phyloP scores from a whole-genome alignment of 768 basidiomycete genomes.

The Galerina sulciceps region DNA sequence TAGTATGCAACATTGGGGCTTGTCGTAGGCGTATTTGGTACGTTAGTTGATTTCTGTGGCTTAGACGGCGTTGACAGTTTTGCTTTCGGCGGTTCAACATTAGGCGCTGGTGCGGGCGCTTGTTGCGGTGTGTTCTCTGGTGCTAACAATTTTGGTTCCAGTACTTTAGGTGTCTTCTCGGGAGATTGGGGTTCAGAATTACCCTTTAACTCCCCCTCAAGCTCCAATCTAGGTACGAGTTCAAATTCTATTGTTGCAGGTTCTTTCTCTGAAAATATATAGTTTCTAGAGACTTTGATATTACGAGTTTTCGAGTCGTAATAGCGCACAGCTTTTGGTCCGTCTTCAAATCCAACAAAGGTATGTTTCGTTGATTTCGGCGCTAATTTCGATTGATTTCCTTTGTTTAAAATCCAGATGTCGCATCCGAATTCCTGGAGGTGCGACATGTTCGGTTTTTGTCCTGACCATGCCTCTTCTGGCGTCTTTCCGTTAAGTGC shows the following conservation, averaged over 20 bases:
- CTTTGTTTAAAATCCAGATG: slow-evolving; percentile 9
- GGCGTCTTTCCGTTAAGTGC: slow-evolving; percentile 25
- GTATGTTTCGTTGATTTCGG: slow-evolving; percentile 16
- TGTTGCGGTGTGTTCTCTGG: no score
- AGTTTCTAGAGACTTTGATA: slow-evolving; percentile 27
- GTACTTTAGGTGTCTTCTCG: no score
- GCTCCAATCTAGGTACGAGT: background rate
- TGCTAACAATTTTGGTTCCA: no score
- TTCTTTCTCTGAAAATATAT: slow-evolving; percentile 13
- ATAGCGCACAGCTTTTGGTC: slow-evolving; percentile 9
- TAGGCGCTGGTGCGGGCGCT: no score
- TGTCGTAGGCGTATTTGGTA: no score
- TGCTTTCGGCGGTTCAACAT: no score
- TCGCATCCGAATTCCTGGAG: slow-evolving; percentile 27
- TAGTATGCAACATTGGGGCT: background rate
- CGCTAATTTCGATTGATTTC: background rate
- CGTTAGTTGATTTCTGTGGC: no score
- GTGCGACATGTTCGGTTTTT: slow-evolving; percentile 24
- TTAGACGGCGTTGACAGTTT: no score
- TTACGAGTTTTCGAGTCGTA: slow-evolving; percentile 5
- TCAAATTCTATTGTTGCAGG: background rate
- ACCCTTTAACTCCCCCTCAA: slow-evolving; percentile 7
- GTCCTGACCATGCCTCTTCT: slow-evolving; percentile 19
- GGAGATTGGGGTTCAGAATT: background rate
- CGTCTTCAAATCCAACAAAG: slow-evolving; percentile 19